Evolutionary conservation across 2,329 filamentous ascomycete genomes (phyloP).

Genomic region (Aspergillus quadricinctus): DNA sequence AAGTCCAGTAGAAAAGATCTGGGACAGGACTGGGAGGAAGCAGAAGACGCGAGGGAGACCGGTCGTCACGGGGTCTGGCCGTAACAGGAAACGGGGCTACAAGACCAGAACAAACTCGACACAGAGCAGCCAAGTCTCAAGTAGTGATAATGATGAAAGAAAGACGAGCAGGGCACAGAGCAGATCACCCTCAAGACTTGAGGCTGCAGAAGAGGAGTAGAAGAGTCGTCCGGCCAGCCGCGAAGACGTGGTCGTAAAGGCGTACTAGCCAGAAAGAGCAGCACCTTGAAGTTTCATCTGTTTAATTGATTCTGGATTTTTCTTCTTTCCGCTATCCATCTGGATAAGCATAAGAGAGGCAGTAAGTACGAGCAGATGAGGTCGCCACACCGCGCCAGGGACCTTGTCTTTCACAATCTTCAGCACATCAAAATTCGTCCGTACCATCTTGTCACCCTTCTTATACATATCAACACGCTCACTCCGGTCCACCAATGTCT

Average conservation of each 20-base stretch:
- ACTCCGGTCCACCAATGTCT: conserved; percentile 27
- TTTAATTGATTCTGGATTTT: conserved; percentile 1
- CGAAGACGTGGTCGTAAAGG: no score
- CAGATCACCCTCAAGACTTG: background rate
- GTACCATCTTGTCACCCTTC: conserved; percentile 23
- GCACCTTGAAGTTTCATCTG: conserved; percentile 1
- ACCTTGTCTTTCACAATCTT: conserved; percentile 19
- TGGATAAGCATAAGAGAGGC: conserved; percentile 14
- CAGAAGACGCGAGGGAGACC: background rate
- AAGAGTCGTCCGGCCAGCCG: background rate
- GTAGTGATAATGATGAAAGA: background rate
- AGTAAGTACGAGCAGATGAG: conserved; percentile 18
- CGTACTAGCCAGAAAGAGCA: background rate
- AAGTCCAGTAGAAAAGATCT: background rate
- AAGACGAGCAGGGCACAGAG: background rate
- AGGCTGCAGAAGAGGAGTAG: background rate
- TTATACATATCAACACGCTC: conserved; percentile 22
- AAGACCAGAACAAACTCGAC: background rate
- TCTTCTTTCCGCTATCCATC: conserved; percentile 20
- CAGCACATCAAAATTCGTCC: conserved; percentile 23
- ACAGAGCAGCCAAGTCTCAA: background rate
- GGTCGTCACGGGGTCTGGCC: conserved; percentile 6
- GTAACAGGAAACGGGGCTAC: background rate
- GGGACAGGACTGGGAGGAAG: background rate
- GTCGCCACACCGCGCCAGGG: conserved; percentile 20